Evolutionary conservation across 2,329 filamentous ascomycete genomes (phyloP), one percentile per base, ranked within the genome.

Genomic region (Setomelanomma holmii): DNA sequence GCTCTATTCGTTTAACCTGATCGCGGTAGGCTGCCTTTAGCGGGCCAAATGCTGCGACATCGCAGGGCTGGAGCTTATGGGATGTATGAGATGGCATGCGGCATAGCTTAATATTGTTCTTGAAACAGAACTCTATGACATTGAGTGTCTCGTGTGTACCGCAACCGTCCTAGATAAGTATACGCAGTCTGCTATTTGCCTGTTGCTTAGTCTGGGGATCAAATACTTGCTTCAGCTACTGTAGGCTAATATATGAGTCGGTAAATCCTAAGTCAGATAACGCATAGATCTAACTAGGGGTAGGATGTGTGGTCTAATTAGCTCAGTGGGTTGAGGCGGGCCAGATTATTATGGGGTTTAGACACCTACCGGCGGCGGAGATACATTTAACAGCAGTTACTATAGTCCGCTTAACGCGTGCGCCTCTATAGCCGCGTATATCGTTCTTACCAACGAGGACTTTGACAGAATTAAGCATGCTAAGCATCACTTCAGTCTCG

Each of bases 291-390:
- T 16, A 35, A 35, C 33, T 16, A 35, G 33, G 33, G 14, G 33
- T 35, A 35, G 33, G 33, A 35, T 8, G n/a, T 14, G 33, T 35
- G n/a, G 33, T 35, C 33, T 5, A 35, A 40, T 46, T 49, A 17
- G 16, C 21, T 42, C 40, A 40, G 49, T 60, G 41, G 39, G 56
- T 60, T n/a, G 42, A 45, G 4, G 53, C 53, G 34, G 49, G 60
- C 56, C 40, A 63, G 39, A 63, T 61, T 21, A 60, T 53, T 33
- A 63, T 50, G n/a, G 53, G 55, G 7, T 50, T 50, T 16, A 63
- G 49, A 60, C 40, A 52, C 55, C 51, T 61, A 51, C 60, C 51
- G 38, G 59, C 50, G 7, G 23, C 42, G 36, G 33, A 47, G 34
- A 60, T 56, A 41, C 46, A 63, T 43, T 63, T 49, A 38, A 61